Evolutionary conservation across 2,329 filamentous ascomycete genomes (phyloP), one percentile per base, ranked within the genome.

Genomic region (Hyphodiscus sp.): DNA sequence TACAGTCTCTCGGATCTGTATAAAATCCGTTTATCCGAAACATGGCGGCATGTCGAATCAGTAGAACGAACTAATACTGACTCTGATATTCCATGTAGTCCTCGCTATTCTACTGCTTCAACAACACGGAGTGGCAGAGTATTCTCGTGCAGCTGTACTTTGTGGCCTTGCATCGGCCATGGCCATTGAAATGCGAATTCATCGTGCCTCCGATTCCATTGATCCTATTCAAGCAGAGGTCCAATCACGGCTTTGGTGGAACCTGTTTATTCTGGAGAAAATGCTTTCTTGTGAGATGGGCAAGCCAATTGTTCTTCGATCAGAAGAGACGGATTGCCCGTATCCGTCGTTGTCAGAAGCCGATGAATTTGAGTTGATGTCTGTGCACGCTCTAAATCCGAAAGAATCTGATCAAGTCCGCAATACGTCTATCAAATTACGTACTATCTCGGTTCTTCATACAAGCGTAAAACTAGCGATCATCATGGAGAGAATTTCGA

Each of bases 331-430:
- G 13, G 64, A 67, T 48, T 58, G 59, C 20, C 61, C 62, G 9
- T 64, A 60, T 50, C 65, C 65, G 6, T 66, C 63, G 1, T 55
- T 57, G 13, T 58, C 58, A 1, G 64, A 67, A 44, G 61, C 65
- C 9, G 65, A 67, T 41, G 65, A 67, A 38, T 67, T 65, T 49
- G 65, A 67, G 45, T 52, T 67, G 16, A 63, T 66, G 59, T 58
- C 63, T 11, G 42, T 53, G 2, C 51, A 58, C 19, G 20, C 49
- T 19, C 47, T 52, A 49, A 49, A 38, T 23, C 46, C 56, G 38
- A 42, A 43, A 2, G 41, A 26, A 3, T 20, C 57, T 10, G 51
- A 53, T 1, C 51, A 51, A 5, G 33, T 52, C 26, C 52, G 53
- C 8, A 61, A 59, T 41, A 53, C 45, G 4, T 46, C 57, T 2